Conservation (phyloP, 768 basidiomycete genomes). For the Xerocomus potaroensis region DNA sequence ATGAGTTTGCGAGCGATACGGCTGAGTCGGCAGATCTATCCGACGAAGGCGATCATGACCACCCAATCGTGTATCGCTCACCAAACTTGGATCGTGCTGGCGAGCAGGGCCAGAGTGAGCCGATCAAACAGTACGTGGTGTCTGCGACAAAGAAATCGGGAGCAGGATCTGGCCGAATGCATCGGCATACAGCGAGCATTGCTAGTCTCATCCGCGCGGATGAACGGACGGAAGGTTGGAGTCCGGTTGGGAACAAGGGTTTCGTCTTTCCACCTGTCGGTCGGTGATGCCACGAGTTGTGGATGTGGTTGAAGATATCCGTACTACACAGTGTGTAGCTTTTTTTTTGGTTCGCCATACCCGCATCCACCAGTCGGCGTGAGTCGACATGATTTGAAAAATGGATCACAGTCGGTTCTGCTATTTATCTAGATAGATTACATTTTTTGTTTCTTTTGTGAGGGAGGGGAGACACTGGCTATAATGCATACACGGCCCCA, state of each 20-base stretch:
- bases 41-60: slow-evolving; percentile 60
- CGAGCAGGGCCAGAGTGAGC: neutral
- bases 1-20: slow-evolving; percentile 32
- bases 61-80: slow-evolving; percentile 63
- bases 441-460: too few species aligned
- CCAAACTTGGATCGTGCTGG: slow-evolving; percentile 38
- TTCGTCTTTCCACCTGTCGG: slow-evolving; percentile 48
- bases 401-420: neutral
- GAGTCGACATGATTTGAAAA: neutral
- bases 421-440: neutral
- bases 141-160: slow-evolving; percentile 16
- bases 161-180: slow-evolving; percentile 36
- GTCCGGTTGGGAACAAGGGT: slow-evolving; percentile 54
- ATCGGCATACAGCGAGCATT: slow-evolving; percentile 81
- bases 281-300: slow-evolving; percentile 17
- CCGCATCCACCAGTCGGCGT: slow-evolving; percentile 1
- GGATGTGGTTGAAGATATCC: too few species aligned
- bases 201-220: slow-evolving; percentile 76
- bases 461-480: too few species aligned
- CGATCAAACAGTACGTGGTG: neutral
- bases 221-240: slow-evolving; percentile 78
- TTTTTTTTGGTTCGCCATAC: slow-evolving; percentile 8
- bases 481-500: too few species aligned
- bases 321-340: too few species aligned
- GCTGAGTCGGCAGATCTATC: slow-evolving; percentile 52